Evolutionary conservation across 768 basidiomycete species (phyloP), one percentile per base, ranked within the genome.

Genomic region (Leccinum obscurum): DNA sequence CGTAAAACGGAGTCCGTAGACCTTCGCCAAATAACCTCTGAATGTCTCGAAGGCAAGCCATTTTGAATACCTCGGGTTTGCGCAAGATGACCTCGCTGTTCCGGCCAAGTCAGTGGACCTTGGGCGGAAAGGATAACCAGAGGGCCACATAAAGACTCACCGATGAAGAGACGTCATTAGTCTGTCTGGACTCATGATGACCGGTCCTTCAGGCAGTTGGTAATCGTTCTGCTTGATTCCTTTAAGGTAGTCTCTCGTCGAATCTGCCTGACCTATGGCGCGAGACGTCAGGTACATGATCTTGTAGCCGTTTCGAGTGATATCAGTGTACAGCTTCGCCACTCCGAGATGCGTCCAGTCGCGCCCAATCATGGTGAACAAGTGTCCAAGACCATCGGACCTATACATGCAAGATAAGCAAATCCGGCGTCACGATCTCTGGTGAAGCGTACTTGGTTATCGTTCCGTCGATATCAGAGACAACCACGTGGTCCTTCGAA

Each of bases 1-100:
- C 93, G 70, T 95, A 98, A 77, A 98, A 99, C 0, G 95, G 90
- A 64, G 85, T 89, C 63, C 83, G 80, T 34, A 79, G 76, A 30
- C 80, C 80, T 39, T 87, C 85, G 6, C 91, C 91, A 69, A 98
- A 99, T 6, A 98, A 74, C 22, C 94, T 81, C 64, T 92, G 92
- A 56, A 98, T 96, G 76, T 98, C 97, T 48, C 95, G 84, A 60
- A 98, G 77, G 76, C 95, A 98, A 2, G 96, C 95, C 97, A 99
- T 99, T 78, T 99, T 99, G 84, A 99, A 99, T n/a, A 98, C 84
- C 70, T 99, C 97, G 0, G 97, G 97, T 74, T 98, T 98, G 39
- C 95, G 89, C 90, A 98, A 92, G 69, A 99, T 96, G 15, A 99
- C 96, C 77, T 99, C 97, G 4, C 95, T 97, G 67, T 9, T 57